Evolutionary conservation across 768 basidiomycete genomes (phyloP).

Genomic region (Myochromella boudieri): DNA sequence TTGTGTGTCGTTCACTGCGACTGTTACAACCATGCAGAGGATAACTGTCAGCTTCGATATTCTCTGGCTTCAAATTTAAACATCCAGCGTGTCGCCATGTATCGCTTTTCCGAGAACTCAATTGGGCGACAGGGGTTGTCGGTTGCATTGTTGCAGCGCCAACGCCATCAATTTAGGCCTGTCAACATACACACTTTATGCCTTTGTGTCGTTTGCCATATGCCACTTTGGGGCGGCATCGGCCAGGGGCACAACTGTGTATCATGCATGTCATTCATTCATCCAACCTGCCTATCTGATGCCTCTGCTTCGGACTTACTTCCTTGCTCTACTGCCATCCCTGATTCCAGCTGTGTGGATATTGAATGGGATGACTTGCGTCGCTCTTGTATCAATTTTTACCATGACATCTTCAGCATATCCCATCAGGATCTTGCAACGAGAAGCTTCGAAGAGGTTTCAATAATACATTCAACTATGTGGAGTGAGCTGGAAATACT

Average conservation of each 20-base stretch:
- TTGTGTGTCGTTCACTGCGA: constrained; percentile 71
- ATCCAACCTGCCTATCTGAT: constrained; percentile 45
- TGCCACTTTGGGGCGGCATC: constrained; percentile 73
- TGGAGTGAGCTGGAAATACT: constrained; percentile 71
- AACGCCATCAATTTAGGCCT: constrained; percentile 51
- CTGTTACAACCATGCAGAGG: constrained; percentile 74
- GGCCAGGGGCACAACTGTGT: constrained; percentile 65
- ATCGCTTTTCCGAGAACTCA: constrained; percentile 57
- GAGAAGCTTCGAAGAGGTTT: constrained; percentile 68
- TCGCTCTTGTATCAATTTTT: constrained; percentile 55
- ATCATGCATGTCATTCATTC: constrained; percentile 61
- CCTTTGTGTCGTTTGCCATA: constrained; percentile 65
- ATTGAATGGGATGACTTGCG: constrained; percentile 55
- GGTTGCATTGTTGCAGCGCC: constrained; percentile 20
- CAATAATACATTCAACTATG: constrained; percentile 56
- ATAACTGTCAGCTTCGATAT: constrained; percentile 59
- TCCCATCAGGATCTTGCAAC: constrained; percentile 44
- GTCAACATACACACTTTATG: constrained; percentile 74
- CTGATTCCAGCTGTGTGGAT: constrained; percentile 47
- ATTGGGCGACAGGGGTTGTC: constrained; percentile 26
- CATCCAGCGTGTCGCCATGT: constrained; percentile 58
- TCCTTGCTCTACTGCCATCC: constrained; percentile 36
- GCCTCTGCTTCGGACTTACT: constrained; percentile 25
- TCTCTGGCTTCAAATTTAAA: constrained; percentile 39
- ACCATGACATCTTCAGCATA: constrained; percentile 42